Evolutionary conservation across 2,329 filamentous ascomycete species (phyloP).

Genomic region (Intubia oerlemansii): DNA sequence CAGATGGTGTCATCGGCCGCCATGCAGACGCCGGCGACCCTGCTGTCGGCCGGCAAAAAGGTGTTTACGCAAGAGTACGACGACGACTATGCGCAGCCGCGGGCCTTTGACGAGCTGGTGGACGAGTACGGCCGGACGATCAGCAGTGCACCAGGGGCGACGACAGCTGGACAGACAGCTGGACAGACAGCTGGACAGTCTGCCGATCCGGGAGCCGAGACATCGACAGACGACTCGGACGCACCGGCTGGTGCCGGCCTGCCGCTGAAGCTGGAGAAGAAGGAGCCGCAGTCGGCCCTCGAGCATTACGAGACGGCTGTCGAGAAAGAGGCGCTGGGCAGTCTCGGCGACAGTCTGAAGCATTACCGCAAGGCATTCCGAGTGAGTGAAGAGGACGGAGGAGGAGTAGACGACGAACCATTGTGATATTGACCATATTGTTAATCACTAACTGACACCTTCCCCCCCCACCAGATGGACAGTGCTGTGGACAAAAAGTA

Average conservation of each 20-base stretch:
- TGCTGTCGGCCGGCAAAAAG: conserved; percentile 9
- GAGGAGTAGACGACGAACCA: no score
- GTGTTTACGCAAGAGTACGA: conserved; percentile 14
- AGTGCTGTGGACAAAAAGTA: conserved; percentile 66
- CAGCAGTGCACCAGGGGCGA: no score
- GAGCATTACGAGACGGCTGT: conserved; percentile 89
- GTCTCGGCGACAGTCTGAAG: conserved; percentile 67
- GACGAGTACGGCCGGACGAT: conserved; percentile 2
- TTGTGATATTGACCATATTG: not conserved
- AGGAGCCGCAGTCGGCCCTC: conserved; percentile 50
- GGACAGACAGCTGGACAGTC: conserved; percentile 5
- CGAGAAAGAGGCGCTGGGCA: conserved; percentile 68
- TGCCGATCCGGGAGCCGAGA: no score
- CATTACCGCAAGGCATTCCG: conserved; percentile 82
- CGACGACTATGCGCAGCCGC: conserved; percentile 14
- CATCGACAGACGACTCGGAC: no score
- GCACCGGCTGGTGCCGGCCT: no score
- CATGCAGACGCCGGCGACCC: conserved; percentile 5
- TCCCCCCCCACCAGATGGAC: conserved; percentile 45
- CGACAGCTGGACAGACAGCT: not conserved
- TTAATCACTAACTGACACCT: not conserved
- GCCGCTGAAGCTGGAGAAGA: conserved; percentile 28
- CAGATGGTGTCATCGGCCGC: not conserved
- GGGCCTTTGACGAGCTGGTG: conserved; percentile 16
- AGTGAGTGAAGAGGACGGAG: no score